Conservation (phyloP, 371 early-diverging fungal species). For the Nematocida ausubeli region DNA sequence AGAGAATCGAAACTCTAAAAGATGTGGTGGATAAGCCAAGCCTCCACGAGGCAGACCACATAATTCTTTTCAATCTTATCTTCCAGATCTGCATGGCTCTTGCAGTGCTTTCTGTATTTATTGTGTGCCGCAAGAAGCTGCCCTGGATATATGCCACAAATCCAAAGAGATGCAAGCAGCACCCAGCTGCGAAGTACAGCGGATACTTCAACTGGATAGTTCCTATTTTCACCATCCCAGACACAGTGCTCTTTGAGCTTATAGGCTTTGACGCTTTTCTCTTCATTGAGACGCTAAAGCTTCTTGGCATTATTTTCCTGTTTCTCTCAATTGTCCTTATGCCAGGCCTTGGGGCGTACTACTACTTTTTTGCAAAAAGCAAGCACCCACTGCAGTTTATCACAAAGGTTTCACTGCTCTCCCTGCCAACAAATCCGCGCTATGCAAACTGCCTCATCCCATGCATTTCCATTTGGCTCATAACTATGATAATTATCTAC, state of each 20-base stretch:
- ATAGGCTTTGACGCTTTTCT: constrained; percentile 68
- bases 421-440: constrained; percentile 13
- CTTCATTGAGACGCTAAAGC: constrained; percentile 67
- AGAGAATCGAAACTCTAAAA: background rate
- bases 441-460: constrained; percentile 25
- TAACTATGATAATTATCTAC: constrained; percentile 62
- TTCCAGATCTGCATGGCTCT: constrained; percentile 51
- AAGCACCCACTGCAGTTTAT: constrained; percentile 26
- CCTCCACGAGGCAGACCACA: constrained; percentile 55
- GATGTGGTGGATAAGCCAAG: constrained; percentile 35
- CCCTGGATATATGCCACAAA: constrained; percentile 68
- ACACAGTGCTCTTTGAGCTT: constrained; percentile 61
- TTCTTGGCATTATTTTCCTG: constrained; percentile 63
- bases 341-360: constrained; percentile 60
- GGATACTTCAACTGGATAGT: constrained; percentile 66
- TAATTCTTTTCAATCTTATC: constrained; percentile 58
- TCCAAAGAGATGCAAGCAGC: constrained; percentile 55
- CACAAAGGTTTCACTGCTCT: constrained; percentile 42
- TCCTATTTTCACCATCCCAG: constrained; percentile 61
- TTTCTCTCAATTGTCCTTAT: constrained; percentile 53
- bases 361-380: constrained; percentile 29
- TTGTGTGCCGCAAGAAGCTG: constrained; percentile 61
- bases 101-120: constrained; percentile 53
- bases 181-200: constrained; percentile 63
- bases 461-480: constrained; percentile 52